phyloP scores from a whole-genome alignment of 805 yeast species.

The Nakazawaea wickerhamii region DNA sequence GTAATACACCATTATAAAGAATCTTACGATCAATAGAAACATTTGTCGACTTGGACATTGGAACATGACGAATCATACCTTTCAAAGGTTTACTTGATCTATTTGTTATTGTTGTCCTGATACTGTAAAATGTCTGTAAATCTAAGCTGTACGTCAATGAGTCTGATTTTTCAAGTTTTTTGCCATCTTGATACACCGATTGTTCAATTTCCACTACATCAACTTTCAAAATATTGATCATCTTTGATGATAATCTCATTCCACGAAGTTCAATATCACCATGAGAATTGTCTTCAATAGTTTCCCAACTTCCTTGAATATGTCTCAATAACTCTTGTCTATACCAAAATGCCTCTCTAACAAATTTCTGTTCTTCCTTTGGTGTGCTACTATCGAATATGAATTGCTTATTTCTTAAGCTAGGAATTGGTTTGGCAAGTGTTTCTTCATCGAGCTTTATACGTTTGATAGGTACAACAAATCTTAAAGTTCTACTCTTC shows the following conservation, averaged over 20 bases:
- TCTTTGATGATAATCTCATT: conserved; percentile 53
- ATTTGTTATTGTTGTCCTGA: conserved; percentile 48
- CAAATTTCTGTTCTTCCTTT: conserved; percentile 49
- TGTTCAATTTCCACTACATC: conserved; percentile 43
- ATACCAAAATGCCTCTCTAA: conserved; percentile 76
- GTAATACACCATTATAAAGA: conserved; percentile 69
- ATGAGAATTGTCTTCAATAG: conserved; percentile 22
- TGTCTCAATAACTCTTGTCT: conserved; percentile 56
- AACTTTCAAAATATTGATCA: conserved; percentile 50
- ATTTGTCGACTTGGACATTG: conserved; percentile 28
- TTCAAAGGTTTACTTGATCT: conserved; percentile 32
- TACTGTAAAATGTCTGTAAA: conserved; percentile 44
- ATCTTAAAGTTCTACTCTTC: conserved; percentile 30
- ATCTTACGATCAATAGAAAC: conserved; percentile 50
- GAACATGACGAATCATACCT: conserved; percentile 62
- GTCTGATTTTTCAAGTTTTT: conserved; percentile 15
- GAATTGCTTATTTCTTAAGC: conserved; percentile 64
- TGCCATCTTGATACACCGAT: conserved; percentile 18
- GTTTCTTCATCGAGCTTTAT: conserved; percentile 37
- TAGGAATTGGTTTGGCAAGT: conserved; percentile 57
- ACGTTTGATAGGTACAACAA: conserved; percentile 67
- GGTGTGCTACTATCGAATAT: conserved; percentile 50
- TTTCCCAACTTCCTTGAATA: conserved; percentile 64
- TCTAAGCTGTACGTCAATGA: conserved; percentile 30
- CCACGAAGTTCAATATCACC: conserved; percentile 68